These are phyloP conservation scores for Tetragonia tetragonoides DNA, from an alignment of 148 eudicot genomes.

Conservation along the genomic window DNA sequence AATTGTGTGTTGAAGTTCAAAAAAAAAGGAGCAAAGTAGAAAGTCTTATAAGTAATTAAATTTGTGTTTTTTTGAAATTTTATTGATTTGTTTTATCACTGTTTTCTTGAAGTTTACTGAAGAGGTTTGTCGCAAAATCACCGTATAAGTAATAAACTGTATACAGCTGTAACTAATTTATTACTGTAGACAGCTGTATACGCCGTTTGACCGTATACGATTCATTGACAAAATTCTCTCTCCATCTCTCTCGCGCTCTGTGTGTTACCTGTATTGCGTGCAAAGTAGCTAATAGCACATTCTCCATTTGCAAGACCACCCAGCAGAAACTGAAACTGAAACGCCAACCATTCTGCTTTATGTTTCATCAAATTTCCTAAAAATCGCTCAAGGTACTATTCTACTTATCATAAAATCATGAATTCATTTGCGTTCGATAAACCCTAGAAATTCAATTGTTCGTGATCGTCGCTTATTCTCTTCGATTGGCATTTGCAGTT, in stretches of 20 bases:
- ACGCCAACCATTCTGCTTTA: neutral
- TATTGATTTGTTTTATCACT: too few species aligned
- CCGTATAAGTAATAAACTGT: too few species aligned
- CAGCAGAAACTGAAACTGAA: neutral
- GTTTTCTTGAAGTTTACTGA: too few species aligned
- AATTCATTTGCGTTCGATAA: neutral
- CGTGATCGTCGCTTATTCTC: neutral
- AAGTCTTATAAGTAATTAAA: too few species aligned
- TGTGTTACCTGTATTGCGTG: too few species aligned
- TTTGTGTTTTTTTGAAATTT: too few species aligned
- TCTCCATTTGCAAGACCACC: neutral
- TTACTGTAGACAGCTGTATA: too few species aligned
- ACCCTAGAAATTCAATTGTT: neutral
- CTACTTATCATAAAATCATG: neutral
- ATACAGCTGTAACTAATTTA: too few species aligned
- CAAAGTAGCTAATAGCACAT: neutral
- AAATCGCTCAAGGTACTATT: constrained; percentile 8
- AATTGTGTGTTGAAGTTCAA: too few species aligned
- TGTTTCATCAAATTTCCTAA: constrained; percentile 3
- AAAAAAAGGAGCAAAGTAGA: too few species aligned
- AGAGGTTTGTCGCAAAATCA: too few species aligned
- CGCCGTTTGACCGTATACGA: neutral
- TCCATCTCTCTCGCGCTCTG: neutral
- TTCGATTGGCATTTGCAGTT: neutral
- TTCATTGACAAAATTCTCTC: neutral